These are phyloP conservation scores for Aspergillus floridensis DNA, from an alignment of 2,329 filamentous ascomycete genomes.

Conservation along the genomic window DNA sequence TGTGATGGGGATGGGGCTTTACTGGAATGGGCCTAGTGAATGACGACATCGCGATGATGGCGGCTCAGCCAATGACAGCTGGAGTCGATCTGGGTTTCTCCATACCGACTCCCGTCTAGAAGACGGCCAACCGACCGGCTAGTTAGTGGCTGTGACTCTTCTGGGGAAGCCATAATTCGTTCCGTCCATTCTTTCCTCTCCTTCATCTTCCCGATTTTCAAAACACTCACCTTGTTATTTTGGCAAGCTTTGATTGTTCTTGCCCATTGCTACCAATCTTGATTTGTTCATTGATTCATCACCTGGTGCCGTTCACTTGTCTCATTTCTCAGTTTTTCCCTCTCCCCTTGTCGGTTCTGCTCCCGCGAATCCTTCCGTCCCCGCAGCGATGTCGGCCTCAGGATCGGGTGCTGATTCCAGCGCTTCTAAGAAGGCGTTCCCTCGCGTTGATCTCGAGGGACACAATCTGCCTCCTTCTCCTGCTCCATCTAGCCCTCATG, in stretches of 20 bases:
- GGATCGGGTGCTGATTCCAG: slow-evolving; percentile 30
- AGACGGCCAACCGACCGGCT: neutral
- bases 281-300: neutral
- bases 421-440: slow-evolving; percentile 51
- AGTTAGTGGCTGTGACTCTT: slow-evolving; percentile 14
- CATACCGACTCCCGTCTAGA: slow-evolving; percentile 14
- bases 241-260: slow-evolving; percentile 1
- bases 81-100: neutral
- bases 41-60: slow-evolving; percentile 19
- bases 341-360: slow-evolving; percentile 8
- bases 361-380: slow-evolving; percentile 26
- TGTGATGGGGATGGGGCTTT: neutral
- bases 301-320: neutral
- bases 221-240: slow-evolving; percentile 2
- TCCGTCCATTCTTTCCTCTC: no score
- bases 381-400: slow-evolving; percentile 42
- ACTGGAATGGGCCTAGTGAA: slow-evolving; percentile 12
- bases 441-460: slow-evolving; percentile 73
- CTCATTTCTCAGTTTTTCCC: neutral
- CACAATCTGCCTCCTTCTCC: slow-evolving; percentile 87
- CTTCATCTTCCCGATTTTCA: neutral
- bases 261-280: slow-evolving; percentile 1
- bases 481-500: slow-evolving; percentile 83
- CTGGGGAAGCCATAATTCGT: slow-evolving; percentile 12
- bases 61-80: slow-evolving; percentile 12